Base-by-base conservation (phyloP, 345 rosid species). In the Bruguiera sexangula region DNA sequence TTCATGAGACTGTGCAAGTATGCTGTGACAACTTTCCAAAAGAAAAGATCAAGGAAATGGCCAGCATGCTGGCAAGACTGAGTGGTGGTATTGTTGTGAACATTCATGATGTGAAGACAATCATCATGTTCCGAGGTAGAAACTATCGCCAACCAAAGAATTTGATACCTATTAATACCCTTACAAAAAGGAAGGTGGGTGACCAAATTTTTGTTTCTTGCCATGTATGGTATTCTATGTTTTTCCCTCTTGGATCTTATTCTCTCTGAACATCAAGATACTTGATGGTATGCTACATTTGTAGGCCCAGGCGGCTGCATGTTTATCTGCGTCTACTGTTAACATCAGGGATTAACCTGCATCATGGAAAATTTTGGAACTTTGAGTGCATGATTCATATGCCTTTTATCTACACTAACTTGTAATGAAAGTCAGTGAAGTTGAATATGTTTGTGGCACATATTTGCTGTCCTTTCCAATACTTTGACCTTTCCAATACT, bases 1-100 rank as follows among this genome's bases (percentile, higher is more conserved):
- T 94, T 84, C 98, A 94, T 65, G 97, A 94, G 86, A 94, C 98
- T 0, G 96, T 94, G 48, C 98, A 94, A 82, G 97, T 91, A 67
- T 89, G 95, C 58, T 94, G 98, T 66, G 98, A 91, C 80, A 89
- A 91, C 80, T 89, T 91, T 69, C 93, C 97, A 20, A 88, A 87
- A 79, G 98, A 94, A 71, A 91, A 86, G 78, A 94, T 94, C 24
- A 94, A 91, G 83, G 96, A 91, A 78, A 91, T 94, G 97, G 96
- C 97, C 0, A 85, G 87, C 46, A 91, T 94, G 96, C 66, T 94
- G 54, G 88, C 96, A 0, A 89, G 97, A 72, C 74, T 94, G 48
- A 94, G 98, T 68, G 98, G 98, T 10, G 98, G 98, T 27, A 84
- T 89, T 62, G 98, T 85, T 66, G 81, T 91, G 53, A 89, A 94